These are phyloP conservation scores for Stephania cephalantha DNA, from an alignment of 164 flowering plant genomes.

Conservation along the genomic window DNA sequence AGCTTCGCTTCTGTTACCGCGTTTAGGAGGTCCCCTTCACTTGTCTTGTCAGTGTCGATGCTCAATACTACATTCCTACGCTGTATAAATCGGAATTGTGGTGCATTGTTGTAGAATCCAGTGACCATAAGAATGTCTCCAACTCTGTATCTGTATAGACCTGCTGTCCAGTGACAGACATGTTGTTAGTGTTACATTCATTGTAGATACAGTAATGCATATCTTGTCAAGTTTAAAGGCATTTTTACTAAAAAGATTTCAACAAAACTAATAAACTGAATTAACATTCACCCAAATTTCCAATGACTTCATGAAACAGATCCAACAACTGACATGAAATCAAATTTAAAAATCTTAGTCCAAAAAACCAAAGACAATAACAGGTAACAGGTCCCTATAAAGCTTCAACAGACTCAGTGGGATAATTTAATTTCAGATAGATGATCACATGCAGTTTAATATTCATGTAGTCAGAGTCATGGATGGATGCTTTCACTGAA, in stretches of 20 bases:
- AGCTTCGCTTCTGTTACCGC: slow-evolving; percentile 44
- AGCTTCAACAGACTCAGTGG: neutral
- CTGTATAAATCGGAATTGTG: slow-evolving; percentile 56
- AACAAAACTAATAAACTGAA: neutral
- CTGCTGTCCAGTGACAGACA: slow-evolving; percentile 33
- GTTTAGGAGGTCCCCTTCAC: slow-evolving; percentile 53
- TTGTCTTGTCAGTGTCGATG: slow-evolving; percentile 64
- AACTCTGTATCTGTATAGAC: slow-evolving; percentile 60
- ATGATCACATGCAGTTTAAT: neutral
- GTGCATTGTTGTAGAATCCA: slow-evolving; percentile 67
- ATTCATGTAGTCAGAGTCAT: neutral
- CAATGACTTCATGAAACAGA: neutral
- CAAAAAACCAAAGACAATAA: neutral
- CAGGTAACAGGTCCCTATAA: neutral
- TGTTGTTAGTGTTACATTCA: neutral
- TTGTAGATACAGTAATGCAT: neutral
- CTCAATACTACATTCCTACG: slow-evolving; percentile 58
- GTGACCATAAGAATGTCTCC: slow-evolving; percentile 59
- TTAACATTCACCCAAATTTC: neutral
- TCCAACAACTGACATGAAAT: neutral
- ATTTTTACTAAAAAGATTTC: neutral
- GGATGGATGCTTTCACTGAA: neutral
- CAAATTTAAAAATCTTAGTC: neutral
- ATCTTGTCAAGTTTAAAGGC: neutral
- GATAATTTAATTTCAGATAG: neutral